Evolutionary conservation across 768 basidiomycete species (phyloP).

Genomic region (Mycena indigotica): DNA sequence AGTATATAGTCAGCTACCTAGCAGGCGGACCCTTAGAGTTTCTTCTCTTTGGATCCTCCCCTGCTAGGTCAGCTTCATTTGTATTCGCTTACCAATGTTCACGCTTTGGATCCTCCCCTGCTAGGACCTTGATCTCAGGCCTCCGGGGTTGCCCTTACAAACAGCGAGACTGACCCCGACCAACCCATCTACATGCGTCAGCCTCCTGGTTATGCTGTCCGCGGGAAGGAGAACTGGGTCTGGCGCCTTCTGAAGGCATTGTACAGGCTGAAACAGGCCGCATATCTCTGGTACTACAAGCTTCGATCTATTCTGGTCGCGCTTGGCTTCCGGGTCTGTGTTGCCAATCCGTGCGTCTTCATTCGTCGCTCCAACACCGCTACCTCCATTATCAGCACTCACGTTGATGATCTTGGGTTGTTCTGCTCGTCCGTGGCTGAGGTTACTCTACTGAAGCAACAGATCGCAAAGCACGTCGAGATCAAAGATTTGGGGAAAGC

Average conservation of each 20-base stretch:
- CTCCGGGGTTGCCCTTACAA: no score
- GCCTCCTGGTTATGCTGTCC: constrained; percentile 26
- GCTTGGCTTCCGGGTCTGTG: constrained; percentile 19
- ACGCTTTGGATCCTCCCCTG: no score
- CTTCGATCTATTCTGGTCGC: constrained; percentile 26
- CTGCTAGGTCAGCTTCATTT: no score
- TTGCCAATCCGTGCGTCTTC: constrained; percentile 27
- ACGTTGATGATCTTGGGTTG: constrained; percentile 31
- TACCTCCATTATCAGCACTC: constrained; percentile 25
- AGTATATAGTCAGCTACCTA: no score
- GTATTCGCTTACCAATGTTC: no score
- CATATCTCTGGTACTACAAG: constrained; percentile 33
- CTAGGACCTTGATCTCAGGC: no score
- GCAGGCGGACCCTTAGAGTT: no score
- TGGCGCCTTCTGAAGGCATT: constrained; percentile 31
- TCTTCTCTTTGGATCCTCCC: no score
- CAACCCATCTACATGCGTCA: constrained; percentile 38
- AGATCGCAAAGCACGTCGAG: constrained; percentile 14
- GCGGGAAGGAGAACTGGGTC: constrained; percentile 9
- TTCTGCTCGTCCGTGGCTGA: constrained; percentile 10
- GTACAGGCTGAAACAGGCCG: constrained; percentile 41
- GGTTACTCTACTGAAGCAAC: constrained; percentile 18
- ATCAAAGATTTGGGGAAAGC: constrained; percentile 23
- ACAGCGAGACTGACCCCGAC: constrained; percentile 28
- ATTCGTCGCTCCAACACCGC: neutral